Conservation (phyloP, 2,329 filamentous ascomycete genomes). For the Aspergillus oerlinghausenensis region DNA sequence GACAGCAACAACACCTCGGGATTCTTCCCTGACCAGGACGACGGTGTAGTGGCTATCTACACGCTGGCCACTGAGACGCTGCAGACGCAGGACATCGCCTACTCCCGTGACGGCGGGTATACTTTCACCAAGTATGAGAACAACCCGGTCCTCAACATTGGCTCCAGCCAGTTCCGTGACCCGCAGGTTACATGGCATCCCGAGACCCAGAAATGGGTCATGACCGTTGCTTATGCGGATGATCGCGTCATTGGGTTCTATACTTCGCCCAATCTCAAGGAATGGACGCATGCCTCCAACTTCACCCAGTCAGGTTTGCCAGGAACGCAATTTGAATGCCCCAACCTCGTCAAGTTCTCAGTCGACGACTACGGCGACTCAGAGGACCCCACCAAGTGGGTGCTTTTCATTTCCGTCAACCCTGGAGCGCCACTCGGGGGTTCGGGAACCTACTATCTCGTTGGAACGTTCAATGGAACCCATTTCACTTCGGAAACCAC, state of each 20-base stretch:
- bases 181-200: slow-evolving; percentile 61
- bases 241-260: slow-evolving; percentile 59
- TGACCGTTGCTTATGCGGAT: slow-evolving; percentile 51
- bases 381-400: slow-evolving; percentile 12
- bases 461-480: slow-evolving; percentile 49
- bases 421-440: slow-evolving; percentile 34
- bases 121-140: slow-evolving; percentile 55
- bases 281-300: slow-evolving; percentile 57
- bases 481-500: slow-evolving; percentile 40
- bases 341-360: slow-evolving; percentile 56
- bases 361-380: slow-evolving; percentile 28
- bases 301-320: slow-evolving; percentile 52
- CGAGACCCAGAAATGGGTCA: slow-evolving; percentile 50
- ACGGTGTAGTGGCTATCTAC: slow-evolving; percentile 60
- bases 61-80: slow-evolving; percentile 34
- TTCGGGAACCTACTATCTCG: slow-evolving; percentile 45
- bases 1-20: slow-evolving; percentile 62
- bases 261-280: slow-evolving; percentile 55
- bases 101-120: slow-evolving; percentile 58
- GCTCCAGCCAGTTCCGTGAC: slow-evolving; percentile 58
- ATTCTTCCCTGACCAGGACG: slow-evolving; percentile 59
- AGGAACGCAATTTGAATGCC: slow-evolving; percentile 59
- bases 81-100: slow-evolving; percentile 57
- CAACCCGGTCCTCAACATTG: slow-evolving; percentile 58
- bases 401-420: slow-evolving; percentile 29